A percentile compares a stretch with the other conserved stretches of the same genome.
Conservation (phyloP, 306 rosid genomes). For the Dryas octopetala region DNA sequence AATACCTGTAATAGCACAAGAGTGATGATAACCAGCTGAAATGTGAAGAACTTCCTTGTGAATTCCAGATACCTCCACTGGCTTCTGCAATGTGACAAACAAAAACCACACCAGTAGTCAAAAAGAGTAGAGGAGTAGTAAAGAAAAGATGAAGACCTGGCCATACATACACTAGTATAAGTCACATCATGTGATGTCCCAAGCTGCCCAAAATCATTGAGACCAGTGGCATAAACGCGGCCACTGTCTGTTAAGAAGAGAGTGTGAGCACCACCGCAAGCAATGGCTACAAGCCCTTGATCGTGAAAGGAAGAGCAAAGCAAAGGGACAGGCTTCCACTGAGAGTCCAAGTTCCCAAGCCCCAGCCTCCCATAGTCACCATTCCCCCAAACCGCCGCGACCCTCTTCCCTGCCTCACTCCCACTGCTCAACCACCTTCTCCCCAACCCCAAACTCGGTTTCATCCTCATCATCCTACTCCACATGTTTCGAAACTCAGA, state of each 20-base stretch:
- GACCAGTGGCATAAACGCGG: conserved; percentile 81
- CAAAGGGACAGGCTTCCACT: conserved; percentile 66
- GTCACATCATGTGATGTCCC: conserved; percentile 51
- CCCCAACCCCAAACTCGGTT: conserved; percentile 10
- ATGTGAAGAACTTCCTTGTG: conserved; percentile 64
- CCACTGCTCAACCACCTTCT: conserved; percentile 38
- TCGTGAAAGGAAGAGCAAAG: conserved; percentile 47
- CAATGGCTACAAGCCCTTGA: conserved; percentile 50
- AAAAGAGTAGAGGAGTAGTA: conserved; percentile 1
- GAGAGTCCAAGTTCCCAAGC: conserved; percentile 69
- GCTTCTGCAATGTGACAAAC: conserved; percentile 53
- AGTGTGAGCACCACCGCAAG: conserved; percentile 98
- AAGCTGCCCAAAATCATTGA: conserved; percentile 90
- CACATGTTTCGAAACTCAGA: neutral
- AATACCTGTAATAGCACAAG: conserved; percentile 81
- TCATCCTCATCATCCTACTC: conserved; percentile 11
- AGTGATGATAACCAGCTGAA: conserved; percentile 86
- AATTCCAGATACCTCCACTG: conserved; percentile 60
- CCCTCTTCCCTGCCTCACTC: conserved; percentile 41
- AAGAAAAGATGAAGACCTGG: conserved; percentile 20
- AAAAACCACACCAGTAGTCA: neutral
- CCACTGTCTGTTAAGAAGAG: conserved; percentile 80
- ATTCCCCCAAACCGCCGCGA: conserved; percentile 87
- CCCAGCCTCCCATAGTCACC: conserved; percentile 91
- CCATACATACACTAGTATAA: conserved; percentile 48